phyloP scores from a whole-genome alignment of 176 grass and related monocot species.

The Urochloa ruziziensis region DNA sequence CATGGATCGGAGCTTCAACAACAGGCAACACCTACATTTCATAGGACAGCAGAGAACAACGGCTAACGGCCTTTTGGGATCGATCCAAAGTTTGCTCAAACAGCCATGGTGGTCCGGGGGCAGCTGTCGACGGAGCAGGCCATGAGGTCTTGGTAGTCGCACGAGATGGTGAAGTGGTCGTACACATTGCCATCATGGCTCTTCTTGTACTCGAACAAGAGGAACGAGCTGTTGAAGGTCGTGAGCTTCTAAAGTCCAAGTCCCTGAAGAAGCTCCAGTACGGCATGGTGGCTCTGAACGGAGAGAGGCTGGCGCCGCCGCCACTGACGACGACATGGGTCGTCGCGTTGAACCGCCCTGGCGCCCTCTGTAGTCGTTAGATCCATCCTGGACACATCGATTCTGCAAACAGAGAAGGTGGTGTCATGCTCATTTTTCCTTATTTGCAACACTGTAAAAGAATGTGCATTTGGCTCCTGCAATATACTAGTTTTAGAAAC shows the following conservation, averaged over 20 bases:
- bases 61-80: not conserved
- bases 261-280: slow-evolving; percentile 75
- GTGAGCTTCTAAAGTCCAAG: slow-evolving; percentile 73
- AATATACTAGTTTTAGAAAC: not conserved
- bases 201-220: slow-evolving; percentile 92
- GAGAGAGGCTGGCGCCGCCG: slow-evolving; percentile 44
- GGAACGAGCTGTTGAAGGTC: slow-evolving; percentile 59
- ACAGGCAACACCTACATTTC: too few relatives aligned
- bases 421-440: not conserved
- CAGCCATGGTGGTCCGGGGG: slow-evolving; percentile 43
- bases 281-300: slow-evolving; percentile 1
- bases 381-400: slow-evolving; percentile 50
- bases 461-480: not conserved
- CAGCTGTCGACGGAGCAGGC: slow-evolving; percentile 62
- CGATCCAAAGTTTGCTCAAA: slow-evolving; percentile 21
- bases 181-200: slow-evolving; percentile 67
- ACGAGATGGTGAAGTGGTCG: slow-evolving; percentile 65
- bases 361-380: slow-evolving; percentile 59
- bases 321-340: slow-evolving; percentile 75
- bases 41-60: too few relatives aligned
- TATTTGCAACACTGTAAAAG: too few relatives aligned
- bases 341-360: slow-evolving; percentile 55
- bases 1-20: too few relatives aligned
- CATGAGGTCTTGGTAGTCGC: slow-evolving; percentile 65
- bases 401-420: slow-evolving; percentile 37